Evolutionary conservation across 2,329 filamentous ascomycete species (phyloP), one percentile per base, ranked within the genome.

Genomic region (Fusarium sp.): DNA sequence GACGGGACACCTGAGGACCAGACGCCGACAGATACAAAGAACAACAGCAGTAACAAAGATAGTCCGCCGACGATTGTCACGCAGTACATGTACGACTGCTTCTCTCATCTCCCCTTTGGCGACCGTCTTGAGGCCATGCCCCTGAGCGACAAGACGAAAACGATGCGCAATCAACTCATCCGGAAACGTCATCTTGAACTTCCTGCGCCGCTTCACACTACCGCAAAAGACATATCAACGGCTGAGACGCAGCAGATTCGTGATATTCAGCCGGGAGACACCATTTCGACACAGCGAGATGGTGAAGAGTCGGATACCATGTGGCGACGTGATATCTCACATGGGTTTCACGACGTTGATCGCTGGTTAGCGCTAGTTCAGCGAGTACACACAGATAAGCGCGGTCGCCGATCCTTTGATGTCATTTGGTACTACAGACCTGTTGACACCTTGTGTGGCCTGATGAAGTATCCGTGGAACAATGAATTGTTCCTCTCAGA

Each of bases 401-500:
- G 75, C 10, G 81, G 83, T 0, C 68, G 66, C 14, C 78, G 76
- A 0, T 79, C 80, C 1, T 87, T 93, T 10, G 84, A 90, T 59
- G 86, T 93, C 0, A 83, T 91, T 1, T 96, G 92, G 92, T 81
- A 96, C 0, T 95, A 94, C 70, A 83, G 86, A 2, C 86, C 92
- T 0, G 81, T 83, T 0, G 90, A 96, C 58, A 96, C 93, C 0
- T 86, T 90, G 0, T 91, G 93, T 44, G 86, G 84, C 0, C 79
- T 85, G 6, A 89, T 90, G 78, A 84, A 83, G 9, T 96, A 95
- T 70, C 90, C 90, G 0, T 89, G 87, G 77, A 67, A 79, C 0
- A 91, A 93, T 56, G 92, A 96, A 77, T 78, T 96, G 0, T 96
- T 96, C 66, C 78, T 95, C 0, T 92, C 89, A 0, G 87, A 93